These are phyloP conservation scores for Leptomonas seymouri DNA, from an alignment of 208 protist species.

Conservation along the genomic window DNA sequence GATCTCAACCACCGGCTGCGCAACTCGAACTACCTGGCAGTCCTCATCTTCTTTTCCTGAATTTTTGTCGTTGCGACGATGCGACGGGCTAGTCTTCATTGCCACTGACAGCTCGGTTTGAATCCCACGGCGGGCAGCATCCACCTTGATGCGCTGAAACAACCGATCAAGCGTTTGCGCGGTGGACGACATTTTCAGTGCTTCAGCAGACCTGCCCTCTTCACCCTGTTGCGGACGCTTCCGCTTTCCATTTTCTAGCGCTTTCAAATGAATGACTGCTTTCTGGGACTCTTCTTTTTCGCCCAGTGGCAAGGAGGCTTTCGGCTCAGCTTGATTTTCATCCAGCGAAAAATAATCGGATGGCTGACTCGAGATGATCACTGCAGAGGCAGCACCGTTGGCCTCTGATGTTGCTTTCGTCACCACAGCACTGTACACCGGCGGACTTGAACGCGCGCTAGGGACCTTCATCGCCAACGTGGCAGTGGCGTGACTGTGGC, in stretches of 20 bases:
- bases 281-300: not conserved
- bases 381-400: not conserved
- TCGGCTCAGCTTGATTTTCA: not conserved
- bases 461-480: not conserved
- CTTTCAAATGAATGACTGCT: not conserved
- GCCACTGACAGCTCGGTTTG: not conserved
- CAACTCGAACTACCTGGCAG: constrained; percentile 31
- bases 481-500: too few species aligned
- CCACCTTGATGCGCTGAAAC: constrained; percentile 10
- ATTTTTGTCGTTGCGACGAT: not conserved
- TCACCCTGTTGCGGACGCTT: not conserved
- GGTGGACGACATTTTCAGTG: not conserved
- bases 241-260: not conserved
- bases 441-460: not conserved
- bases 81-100: not conserved
- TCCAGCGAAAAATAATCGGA: not conserved
- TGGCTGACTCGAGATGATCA: not conserved
- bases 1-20: constrained; percentile 48
- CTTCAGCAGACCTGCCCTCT: not conserved
- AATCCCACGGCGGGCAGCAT: not conserved
- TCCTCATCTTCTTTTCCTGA: constrained; percentile 29
- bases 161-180: constrained; percentile 11
- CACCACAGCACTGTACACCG: not conserved
- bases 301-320: not conserved
- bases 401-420: not conserved